These are phyloP conservation scores for Ulota crispa DNA, from an alignment of 225 moss, liverwort and hornwort species.

Conservation along the genomic window DNA sequence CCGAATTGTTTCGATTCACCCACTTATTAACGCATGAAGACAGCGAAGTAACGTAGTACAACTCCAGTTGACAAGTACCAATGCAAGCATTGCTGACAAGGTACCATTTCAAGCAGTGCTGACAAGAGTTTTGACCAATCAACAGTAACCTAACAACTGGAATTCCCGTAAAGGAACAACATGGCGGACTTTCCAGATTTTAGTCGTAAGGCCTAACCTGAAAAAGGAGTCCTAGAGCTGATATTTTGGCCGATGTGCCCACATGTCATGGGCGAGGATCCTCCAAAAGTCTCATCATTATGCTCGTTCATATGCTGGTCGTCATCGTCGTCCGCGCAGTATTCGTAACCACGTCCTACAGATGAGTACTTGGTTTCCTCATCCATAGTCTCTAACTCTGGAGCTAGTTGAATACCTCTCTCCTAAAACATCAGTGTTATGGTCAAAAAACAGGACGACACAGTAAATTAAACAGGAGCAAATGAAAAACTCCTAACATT, in stretches of 20 bases:
- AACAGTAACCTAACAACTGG: background rate
- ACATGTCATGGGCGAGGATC: conserved; percentile 18
- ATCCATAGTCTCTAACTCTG: conserved; percentile 80
- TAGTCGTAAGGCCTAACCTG: background rate
- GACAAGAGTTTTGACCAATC: background rate
- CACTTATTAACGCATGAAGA: background rate
- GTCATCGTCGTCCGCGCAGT: conserved; percentile 73
- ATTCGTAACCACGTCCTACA: conserved; percentile 63
- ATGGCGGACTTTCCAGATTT: background rate
- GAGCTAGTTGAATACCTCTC: conserved; percentile 66
- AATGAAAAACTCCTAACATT: background rate
- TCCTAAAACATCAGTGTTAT: conserved; percentile 40
- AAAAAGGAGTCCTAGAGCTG: conserved; percentile 20
- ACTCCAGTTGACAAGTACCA: background rate
- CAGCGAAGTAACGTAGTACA: background rate
- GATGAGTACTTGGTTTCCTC: conserved; percentile 86
- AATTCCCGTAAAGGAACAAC: background rate
- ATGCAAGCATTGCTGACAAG: background rate
- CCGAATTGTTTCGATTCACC: background rate
- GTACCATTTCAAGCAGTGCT: background rate
- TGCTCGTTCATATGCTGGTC: conserved; percentile 73
- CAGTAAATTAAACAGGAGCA: background rate
- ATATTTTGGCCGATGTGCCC: conserved; percentile 38
- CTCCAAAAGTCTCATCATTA: conserved; percentile 87
- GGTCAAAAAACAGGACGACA: background rate